Base-by-base conservation (phyloP, 352 stramenopile genomes). In the Pythium plurisporium region DNA sequence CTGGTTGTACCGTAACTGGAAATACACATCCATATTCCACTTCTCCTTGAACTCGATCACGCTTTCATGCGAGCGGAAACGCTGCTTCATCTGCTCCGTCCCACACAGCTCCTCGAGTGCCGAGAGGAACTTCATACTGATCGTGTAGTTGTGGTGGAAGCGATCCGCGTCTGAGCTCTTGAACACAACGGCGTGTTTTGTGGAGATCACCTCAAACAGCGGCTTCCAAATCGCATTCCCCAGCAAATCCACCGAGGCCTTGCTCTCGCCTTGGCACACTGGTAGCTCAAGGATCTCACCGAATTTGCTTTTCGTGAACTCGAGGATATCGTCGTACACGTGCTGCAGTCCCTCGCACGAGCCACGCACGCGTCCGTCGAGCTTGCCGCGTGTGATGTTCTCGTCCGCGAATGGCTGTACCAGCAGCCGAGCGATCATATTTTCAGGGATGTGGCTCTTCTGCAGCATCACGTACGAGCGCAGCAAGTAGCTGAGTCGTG, bases 21-120 rank as follows among this genome's bases (percentile, higher is more conserved):
- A 94, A 69, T 95, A 95, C 19, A 94, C 79, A 37, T 91, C 84
- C 54, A 92, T 74, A 51, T 95, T 93, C 86, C 86, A 95, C 63
- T 87, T 89, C 42, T 92, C 82, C 53, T 86, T 89, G 63, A 95
- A 95, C 31, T 87, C 72, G 4, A 87, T 54, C 12, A 89, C 76
- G 19, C 73, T 89, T 34, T 91, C 79, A 30, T 91, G 80, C 5
- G 64, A 69, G 17, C 79, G 73, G 33, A 95, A 93, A 2, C 84
- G 79, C 5, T 45, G 70, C 55, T 74, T 82, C 70, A 87, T 86
- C 3, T 59, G 56, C 19, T 86, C 62, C 10, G 43, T 86, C n/a
- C 59, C 67, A 40, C 81, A 93, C 29, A 89, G 79, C 4, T 65
- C 46, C 48, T 93, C 82, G 2, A 95, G 51, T 20, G 72, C 44